Evolutionary conservation across 139 green algal genomes (phyloP), one percentile per base, ranked within the genome.

Genomic region (Pleodorina starrii): DNA sequence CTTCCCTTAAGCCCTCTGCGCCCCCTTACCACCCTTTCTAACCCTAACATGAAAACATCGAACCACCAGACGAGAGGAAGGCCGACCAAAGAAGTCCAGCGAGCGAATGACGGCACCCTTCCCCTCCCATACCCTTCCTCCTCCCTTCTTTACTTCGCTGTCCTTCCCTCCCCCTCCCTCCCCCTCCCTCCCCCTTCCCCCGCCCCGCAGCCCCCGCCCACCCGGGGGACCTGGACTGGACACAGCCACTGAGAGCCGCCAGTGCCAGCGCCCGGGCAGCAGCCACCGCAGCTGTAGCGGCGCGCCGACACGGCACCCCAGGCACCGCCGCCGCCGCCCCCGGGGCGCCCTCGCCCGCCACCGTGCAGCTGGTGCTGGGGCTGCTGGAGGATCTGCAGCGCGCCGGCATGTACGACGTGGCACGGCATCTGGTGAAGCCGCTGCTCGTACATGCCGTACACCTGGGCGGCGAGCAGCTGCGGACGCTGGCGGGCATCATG

Each of bases 141-240:
- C n/a, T n/a, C n/a, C n/a, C n/a, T n/a, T n/a, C n/a, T n/a, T n/a
- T n/a, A n/a, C n/a, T n/a, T n/a, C n/a, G n/a, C n/a, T n/a, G n/a
- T n/a, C n/a, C n/a, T n/a, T n/a, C n/a, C n/a, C n/a, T n/a, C n/a
- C n/a, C n/a, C n/a, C n/a, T n/a, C n/a, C n/a, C n/a, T n/a, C n/a
- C n/a, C n/a, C n/a, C n/a, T n/a, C n/a, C n/a, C n/a, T n/a, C n/a
- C n/a, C n/a, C n/a, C n/a, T n/a, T n/a, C n/a, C n/a, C n/a, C n/a
- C n/a, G n/a, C n/a, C 12, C 80, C 63, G 46, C 87, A 91, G 87
- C 76, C 29, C 63, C 72, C 1, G 60, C 87, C 2, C 78, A 91
- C 77, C 46, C 63, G 1, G 85, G 86, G 12, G 90, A 92, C 57
- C 79, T 92, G 44, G 90, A 92, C 85, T 92, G 90, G 90, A 89